Conservation (phyloP, 2,329 filamentous ascomycete genomes). For the Beauveria brongniartii region DNA sequence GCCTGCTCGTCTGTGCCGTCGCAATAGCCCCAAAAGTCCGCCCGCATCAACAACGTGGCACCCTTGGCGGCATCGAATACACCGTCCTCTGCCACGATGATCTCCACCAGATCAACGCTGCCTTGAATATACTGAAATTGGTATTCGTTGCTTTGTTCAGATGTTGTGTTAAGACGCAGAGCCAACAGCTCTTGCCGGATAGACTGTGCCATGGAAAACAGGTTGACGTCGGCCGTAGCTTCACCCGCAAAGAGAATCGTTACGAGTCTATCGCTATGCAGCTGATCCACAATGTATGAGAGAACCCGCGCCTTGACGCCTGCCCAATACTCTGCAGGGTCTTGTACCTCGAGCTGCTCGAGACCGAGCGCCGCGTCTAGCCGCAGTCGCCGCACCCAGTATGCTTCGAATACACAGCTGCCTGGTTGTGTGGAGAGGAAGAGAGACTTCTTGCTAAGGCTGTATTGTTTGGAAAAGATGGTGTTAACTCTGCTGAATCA, state of each 20-base stretch:
- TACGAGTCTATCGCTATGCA: too few relatives aligned
- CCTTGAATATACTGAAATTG: neutral
- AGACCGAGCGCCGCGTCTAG: neutral
- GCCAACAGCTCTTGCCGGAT: neutral
- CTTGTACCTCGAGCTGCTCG: neutral
- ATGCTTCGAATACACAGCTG: neutral
- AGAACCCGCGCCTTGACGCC: neutral
- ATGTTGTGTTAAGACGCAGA: neutral
- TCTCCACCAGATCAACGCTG: neutral
- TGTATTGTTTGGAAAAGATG: neutral
- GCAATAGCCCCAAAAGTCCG: neutral
- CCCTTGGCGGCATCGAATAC: neutral
- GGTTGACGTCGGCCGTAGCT: neutral
- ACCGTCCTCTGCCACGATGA: neutral
- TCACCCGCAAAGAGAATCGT: neutral
- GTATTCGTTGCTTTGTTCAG: neutral
- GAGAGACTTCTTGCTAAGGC: neutral
- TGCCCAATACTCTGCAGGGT: neutral
- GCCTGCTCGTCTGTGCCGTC: neutral
- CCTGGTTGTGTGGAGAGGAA: neutral
- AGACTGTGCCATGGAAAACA: neutral
- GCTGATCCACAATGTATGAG: neutral
- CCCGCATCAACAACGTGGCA: neutral
- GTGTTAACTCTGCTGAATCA: neutral
- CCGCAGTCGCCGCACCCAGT: neutral